phyloP scores from a whole-genome alignment of 495 filamentous ascomycete species.

The Penicillium lagena region DNA sequence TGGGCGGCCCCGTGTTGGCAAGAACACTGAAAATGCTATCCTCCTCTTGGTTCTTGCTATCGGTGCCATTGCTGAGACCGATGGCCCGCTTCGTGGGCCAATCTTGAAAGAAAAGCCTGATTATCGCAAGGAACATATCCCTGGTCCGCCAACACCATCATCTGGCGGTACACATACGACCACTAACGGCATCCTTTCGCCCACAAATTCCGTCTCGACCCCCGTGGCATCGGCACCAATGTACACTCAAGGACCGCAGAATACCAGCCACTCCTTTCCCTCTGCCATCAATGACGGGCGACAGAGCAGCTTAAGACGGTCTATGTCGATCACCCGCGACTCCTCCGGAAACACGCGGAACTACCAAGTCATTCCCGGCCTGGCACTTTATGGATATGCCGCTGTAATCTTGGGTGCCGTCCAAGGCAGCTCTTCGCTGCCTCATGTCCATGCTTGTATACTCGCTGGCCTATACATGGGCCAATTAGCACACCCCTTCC shows the following conservation, averaged over 20 bases:
- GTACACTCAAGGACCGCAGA: conserved; percentile 12
- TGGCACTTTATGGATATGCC: conserved; percentile 83
- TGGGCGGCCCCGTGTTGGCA: conserved; percentile 20
- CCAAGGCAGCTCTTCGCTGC: conserved; percentile 67
- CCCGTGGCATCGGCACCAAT: conserved; percentile 9
- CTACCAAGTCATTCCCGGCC: conserved; percentile 79
- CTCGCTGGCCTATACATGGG: conserved; percentile 85
- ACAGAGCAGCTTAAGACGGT: conserved; percentile 1
- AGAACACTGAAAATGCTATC: conserved; percentile 58
- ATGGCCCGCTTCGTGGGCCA: conserved; percentile 52
- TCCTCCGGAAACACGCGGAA: conserved; percentile 45
- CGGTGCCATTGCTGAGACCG: conserved; percentile 71
- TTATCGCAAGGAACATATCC: conserved; percentile 23
- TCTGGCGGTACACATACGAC: conserved; percentile 2
- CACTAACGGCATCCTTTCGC: conserved; percentile 18
- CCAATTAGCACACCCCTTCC: conserved; percentile 78
- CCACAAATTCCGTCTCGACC: conserved; percentile 20
- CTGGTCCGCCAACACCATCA: conserved; percentile 1
- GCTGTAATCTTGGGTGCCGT: conserved; percentile 81
- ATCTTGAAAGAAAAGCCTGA: conserved; percentile 20
- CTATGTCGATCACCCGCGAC: conserved; percentile 3
- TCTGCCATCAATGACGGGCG: conserved; percentile 10
- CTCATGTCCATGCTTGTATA: conserved; percentile 78
- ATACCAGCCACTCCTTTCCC: conserved; percentile 16
- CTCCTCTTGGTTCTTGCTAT: conserved; percentile 79